phyloP scores from a whole-genome alignment of 768 basidiomycete genomes.

The Boletus insuetus region DNA sequence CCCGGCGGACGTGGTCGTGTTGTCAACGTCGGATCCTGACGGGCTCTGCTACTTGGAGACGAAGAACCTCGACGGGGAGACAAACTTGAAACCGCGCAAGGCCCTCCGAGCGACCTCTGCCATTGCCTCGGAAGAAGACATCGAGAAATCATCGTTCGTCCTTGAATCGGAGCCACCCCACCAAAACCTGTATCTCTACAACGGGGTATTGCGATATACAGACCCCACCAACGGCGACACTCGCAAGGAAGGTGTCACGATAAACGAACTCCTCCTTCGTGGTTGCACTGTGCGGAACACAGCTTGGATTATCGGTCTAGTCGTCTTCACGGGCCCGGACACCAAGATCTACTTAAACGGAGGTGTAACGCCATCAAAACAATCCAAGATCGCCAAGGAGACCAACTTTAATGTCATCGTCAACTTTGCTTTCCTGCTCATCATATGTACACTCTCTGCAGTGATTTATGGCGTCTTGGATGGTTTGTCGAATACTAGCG shows the following conservation, averaged over 20 bases:
- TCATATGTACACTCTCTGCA: slow-evolving; percentile 75
- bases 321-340: slow-evolving; percentile 90
- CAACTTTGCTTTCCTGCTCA: slow-evolving; percentile 77
- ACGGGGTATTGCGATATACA: slow-evolving; percentile 77
- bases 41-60: slow-evolving; percentile 95
- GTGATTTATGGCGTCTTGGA: slow-evolving; percentile 76
- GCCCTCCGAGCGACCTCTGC: slow-evolving; percentile 71
- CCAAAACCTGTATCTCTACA: slow-evolving; percentile 89
- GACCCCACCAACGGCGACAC: slow-evolving; percentile 49
- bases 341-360: slow-evolving; percentile 92
- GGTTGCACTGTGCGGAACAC: slow-evolving; percentile 91
- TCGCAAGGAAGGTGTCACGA: slow-evolving; percentile 71
- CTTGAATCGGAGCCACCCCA: slow-evolving; percentile 94
- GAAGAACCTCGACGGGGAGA: slow-evolving; percentile 97
- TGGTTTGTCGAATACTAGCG: slow-evolving; percentile 57
- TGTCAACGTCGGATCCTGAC: slow-evolving; percentile 89
- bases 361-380: slow-evolving; percentile 93
- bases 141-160: slow-evolving; percentile 82
- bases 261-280: slow-evolving; percentile 90
- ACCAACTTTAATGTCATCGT: slow-evolving; percentile 98
- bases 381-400: slow-evolving; percentile 96
- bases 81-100: slow-evolving; percentile 87
- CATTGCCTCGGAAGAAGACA: slow-evolving; percentile 83
- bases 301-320: slow-evolving; percentile 89
- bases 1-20: slow-evolving; percentile 91